phyloP scores from a whole-genome alignment of 129 eudicot species.

The Flaveria ramosissima region DNA sequence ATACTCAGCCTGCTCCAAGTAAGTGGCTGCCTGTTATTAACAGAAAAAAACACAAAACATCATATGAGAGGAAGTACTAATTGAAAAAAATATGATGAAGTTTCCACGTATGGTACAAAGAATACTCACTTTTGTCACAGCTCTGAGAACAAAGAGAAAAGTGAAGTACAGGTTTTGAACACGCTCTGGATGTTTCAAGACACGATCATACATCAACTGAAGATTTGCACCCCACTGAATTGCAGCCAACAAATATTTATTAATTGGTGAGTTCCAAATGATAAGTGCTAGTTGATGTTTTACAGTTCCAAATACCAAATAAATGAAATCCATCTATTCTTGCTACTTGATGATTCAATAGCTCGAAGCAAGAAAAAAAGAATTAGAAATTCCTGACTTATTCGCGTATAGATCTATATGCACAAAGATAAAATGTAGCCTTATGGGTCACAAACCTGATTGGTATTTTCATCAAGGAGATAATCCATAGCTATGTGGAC shows the following conservation, averaged over 20 bases:
- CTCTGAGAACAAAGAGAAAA: slow-evolving; percentile 92
- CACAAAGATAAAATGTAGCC: slow-evolving; percentile 14
- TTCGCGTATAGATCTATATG: slow-evolving; percentile 2
- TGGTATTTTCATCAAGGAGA: slow-evolving; percentile 78
- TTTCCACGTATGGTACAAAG: not conserved
- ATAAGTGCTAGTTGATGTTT: not conserved
- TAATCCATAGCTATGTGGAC: slow-evolving; percentile 89
- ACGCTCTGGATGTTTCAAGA: slow-evolving; percentile 89
- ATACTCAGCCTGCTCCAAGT: slow-evolving; percentile 92
- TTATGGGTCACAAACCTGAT: slow-evolving; percentile 52
- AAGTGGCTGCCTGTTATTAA: slow-evolving; percentile 58
- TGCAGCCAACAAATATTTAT: slow-evolving; percentile 35
- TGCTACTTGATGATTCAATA: not conserved
- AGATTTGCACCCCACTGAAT: slow-evolving; percentile 96
- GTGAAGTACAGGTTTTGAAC: slow-evolving; percentile 92
- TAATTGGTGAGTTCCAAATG: not conserved
- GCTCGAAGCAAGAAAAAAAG: not conserved
- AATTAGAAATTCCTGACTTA: not conserved
- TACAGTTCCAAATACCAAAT: not conserved
- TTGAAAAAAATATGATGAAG: not conserved
- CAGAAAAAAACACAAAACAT: slow-evolving; percentile 14
- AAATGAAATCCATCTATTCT: not conserved
- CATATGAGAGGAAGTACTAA: not conserved
- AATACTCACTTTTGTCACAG: slow-evolving; percentile 82
- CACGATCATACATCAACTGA: slow-evolving; percentile 79